These are phyloP conservation scores for Neurospora pannonica DNA, from an alignment of 495 filamentous ascomycete species.

Conservation along the genomic window DNA sequence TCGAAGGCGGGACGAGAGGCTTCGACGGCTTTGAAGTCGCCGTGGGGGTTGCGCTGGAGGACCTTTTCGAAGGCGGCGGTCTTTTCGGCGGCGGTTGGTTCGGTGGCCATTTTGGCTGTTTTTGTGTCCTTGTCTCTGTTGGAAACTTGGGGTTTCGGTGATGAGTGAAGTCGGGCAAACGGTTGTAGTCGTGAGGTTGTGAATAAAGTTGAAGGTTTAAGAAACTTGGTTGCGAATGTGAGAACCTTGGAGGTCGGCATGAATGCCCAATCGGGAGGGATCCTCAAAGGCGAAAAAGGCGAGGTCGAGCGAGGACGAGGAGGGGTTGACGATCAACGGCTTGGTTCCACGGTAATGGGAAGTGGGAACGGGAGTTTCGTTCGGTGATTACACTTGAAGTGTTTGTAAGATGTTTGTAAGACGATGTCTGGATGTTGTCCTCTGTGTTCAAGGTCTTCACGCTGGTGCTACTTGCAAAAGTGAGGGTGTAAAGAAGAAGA, in stretches of 20 bases:
- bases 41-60: conserved; percentile 54
- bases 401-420: neutral
- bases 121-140: neutral
- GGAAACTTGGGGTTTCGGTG: neutral
- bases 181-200: neutral
- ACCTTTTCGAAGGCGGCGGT: conserved; percentile 30
- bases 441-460: too few species aligned
- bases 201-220: neutral
- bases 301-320: neutral
- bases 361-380: neutral
- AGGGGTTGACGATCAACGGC: neutral
- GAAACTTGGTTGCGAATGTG: neutral
- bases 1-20: conserved; percentile 62
- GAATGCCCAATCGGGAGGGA: neutral
- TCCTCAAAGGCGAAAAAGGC: neutral
- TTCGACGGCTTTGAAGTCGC: conserved; percentile 72
- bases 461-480: too few species aligned
- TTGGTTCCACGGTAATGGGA: neutral
- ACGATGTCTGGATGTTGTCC: neutral
- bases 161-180: neutral
- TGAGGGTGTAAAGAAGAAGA: too few species aligned
- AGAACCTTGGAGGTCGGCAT: neutral
- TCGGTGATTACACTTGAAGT: neutral
- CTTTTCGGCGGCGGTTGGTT: conserved; percentile 10
- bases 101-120: conserved; percentile 22